phyloP scores from a whole-genome alignment of 176 grass and related monocot species.

The Hyparrhenia diplandra region DNA sequence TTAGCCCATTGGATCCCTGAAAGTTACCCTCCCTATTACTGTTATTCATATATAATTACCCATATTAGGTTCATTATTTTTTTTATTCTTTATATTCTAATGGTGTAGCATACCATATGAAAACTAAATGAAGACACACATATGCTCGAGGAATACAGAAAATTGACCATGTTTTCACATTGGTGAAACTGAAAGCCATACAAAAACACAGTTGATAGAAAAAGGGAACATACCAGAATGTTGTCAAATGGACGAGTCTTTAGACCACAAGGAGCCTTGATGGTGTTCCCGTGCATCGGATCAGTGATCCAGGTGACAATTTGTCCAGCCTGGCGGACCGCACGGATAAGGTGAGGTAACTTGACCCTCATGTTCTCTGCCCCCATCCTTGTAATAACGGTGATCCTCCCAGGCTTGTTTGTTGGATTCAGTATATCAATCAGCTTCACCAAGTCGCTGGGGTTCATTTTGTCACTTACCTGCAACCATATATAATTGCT shows the following conservation, averaged over 20 bases:
- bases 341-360: conserved; percentile 79
- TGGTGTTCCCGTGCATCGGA: too few relatives aligned
- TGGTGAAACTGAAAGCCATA: neutral
- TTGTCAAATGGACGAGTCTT: conserved; percentile 92
- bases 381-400: conserved; percentile 78
- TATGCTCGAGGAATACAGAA: neutral
- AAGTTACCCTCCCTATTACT: too few relatives aligned
- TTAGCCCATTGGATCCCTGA: too few relatives aligned
- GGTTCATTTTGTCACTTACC: conserved; percentile 91
- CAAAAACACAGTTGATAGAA: neutral
- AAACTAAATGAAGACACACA: neutral
- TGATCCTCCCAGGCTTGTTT: conserved; percentile 79
- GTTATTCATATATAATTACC: too few relatives aligned
- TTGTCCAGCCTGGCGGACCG: conserved; percentile 74
- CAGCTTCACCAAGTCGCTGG: conserved; percentile 80
- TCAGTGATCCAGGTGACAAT: conserved; percentile 41
- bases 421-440: conserved; percentile 81
- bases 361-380: conserved; percentile 94
- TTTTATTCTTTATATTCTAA: neutral
- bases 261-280: conserved; percentile 30
- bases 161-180: neutral
- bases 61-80: neutral
- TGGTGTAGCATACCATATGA: neutral
- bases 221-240: conserved; percentile 49
- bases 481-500: neutral